Evolutionary conservation across 2,329 filamentous ascomycete genomes (phyloP).

Genomic region (Botryotinia globosa): DNA sequence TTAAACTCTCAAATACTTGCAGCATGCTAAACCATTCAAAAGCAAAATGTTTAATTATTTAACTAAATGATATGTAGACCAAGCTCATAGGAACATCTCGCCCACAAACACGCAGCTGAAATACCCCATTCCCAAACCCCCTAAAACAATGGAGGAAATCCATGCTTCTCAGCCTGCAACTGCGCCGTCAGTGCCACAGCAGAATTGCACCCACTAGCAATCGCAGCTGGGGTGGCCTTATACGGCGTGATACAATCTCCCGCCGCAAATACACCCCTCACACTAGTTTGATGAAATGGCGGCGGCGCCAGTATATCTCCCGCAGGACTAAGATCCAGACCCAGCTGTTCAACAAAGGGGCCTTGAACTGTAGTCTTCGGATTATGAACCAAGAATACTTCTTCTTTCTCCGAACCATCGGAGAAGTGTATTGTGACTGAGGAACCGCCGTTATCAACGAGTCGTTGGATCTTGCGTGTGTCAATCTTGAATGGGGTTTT

Average conservation of each 20-base stretch:
- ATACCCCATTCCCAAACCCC: background rate
- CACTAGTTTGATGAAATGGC: conserved; percentile 50
- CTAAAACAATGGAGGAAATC: background rate
- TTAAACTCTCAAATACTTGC: background rate
- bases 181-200: background rate
- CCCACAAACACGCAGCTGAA: background rate
- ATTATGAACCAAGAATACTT: conserved; percentile 44
- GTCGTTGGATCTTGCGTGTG: background rate
- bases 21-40: background rate
- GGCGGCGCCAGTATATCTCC: conserved; percentile 46
- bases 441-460: conserved; percentile 32
- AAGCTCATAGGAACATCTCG: background rate
- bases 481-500: conserved; percentile 7
- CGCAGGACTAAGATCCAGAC: conserved; percentile 42
- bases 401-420: conserved; percentile 32
- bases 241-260: conserved; percentile 43
- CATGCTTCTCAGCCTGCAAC: background rate
- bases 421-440: conserved; percentile 40
- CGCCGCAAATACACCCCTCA: conserved; percentile 51
- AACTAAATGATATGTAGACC: background rate
- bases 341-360: conserved; percentile 45
- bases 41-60: background rate
- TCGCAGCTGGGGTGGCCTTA: conserved; percentile 25
- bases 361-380: conserved; percentile 41
- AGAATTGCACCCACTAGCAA: background rate